A percentile compares a stretch with the other conserved stretches of the same genome.
These are phyloP conservation scores for Neurospora discreta DNA, from an alignment of 495 filamentous ascomycete species.

Conservation along the genomic window DNA sequence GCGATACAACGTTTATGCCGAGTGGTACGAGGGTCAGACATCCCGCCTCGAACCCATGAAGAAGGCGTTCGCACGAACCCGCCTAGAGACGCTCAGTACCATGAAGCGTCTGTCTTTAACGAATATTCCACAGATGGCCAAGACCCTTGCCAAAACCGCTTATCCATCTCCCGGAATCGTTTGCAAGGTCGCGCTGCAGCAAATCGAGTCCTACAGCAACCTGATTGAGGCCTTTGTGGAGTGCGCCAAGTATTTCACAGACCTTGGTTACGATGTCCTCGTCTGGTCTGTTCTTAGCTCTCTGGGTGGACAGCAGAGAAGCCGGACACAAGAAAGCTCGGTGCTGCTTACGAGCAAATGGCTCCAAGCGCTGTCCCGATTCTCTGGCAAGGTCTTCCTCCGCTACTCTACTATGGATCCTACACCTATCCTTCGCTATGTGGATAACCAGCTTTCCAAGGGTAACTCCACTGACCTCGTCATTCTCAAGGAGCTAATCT, in stretches of 20 bases:
- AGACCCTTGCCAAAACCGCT: slow-evolving; percentile 75
- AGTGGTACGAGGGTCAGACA: slow-evolving; percentile 73
- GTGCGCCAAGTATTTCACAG: slow-evolving; percentile 85
- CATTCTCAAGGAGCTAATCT: slow-evolving; percentile 77
- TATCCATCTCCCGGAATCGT: slow-evolving; percentile 83
- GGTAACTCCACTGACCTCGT: slow-evolving; percentile 81
- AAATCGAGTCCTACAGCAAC: slow-evolving; percentile 87
- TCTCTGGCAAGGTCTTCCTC: slow-evolving; percentile 79
- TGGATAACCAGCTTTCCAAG: slow-evolving; percentile 66
- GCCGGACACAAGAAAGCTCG: slow-evolving; percentile 63
- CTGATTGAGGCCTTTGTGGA: slow-evolving; percentile 87
- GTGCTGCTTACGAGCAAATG: slow-evolving; percentile 83
- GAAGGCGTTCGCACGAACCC: slow-evolving; percentile 63
- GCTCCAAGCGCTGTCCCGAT: slow-evolving; percentile 73
- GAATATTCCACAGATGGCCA: slow-evolving; percentile 75
- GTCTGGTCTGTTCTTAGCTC: slow-evolving; percentile 79
- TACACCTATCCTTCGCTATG: slow-evolving; percentile 77
- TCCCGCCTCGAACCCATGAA: slow-evolving; percentile 70
- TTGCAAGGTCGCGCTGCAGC: slow-evolving; percentile 71
- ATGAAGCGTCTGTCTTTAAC: slow-evolving; percentile 78
- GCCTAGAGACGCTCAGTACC: slow-evolving; percentile 64
- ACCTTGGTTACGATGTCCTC: slow-evolving; percentile 84
- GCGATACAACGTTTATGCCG: slow-evolving; percentile 83
- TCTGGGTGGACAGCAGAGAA: slow-evolving; percentile 61
- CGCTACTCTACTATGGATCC: slow-evolving; percentile 74